Conservation (phyloP, 2,329 filamentous ascomycete genomes). For the Onygenales sp. region DNA sequence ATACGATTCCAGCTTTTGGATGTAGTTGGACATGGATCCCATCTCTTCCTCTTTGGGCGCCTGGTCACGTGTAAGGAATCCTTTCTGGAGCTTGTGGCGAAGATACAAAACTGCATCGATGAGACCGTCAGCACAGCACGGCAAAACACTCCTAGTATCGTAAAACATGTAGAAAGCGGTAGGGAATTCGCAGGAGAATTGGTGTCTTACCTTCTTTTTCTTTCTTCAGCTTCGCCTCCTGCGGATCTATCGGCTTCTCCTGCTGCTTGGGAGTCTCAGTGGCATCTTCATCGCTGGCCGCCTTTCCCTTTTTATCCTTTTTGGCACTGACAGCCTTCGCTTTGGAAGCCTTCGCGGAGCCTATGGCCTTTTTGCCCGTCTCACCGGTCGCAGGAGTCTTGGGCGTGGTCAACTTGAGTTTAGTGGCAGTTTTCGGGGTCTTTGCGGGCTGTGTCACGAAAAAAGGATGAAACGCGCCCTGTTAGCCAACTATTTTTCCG, state of each 20-base stretch:
- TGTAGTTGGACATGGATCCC: slow-evolving; percentile 34
- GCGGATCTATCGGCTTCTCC: slow-evolving; percentile 45
- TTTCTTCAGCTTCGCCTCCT: slow-evolving; percentile 47
- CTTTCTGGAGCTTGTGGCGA: slow-evolving; percentile 89
- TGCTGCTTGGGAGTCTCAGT: slow-evolving; percentile 40
- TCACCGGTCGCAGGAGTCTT: slow-evolving; percentile 47
- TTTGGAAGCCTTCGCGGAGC: slow-evolving; percentile 46
- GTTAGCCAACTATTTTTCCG: slow-evolving; percentile 6
- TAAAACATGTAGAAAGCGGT: neutral
- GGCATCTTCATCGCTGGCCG: slow-evolving; percentile 44
- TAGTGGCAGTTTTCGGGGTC: slow-evolving; percentile 54
- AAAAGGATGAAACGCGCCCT: slow-evolving; percentile 5
- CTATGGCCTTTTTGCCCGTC: slow-evolving; percentile 35
- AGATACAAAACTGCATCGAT: slow-evolving; percentile 64
- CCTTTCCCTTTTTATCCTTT: slow-evolving; percentile 45
- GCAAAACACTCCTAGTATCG: neutral
- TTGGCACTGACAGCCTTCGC: slow-evolving; percentile 47
- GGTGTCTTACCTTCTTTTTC: slow-evolving; percentile 45
- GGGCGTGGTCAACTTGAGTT: slow-evolving; percentile 43
- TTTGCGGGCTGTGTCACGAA: slow-evolving; percentile 44
- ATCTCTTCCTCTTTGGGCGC: slow-evolving; percentile 68
- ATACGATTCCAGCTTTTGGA: slow-evolving; percentile 68
- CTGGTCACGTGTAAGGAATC: slow-evolving; percentile 75
- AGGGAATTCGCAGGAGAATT: neutral
- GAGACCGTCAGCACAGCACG: neutral